Evolutionary conservation across 345 rosid species (phyloP).

Genomic region (Trapa bicornis): DNA sequence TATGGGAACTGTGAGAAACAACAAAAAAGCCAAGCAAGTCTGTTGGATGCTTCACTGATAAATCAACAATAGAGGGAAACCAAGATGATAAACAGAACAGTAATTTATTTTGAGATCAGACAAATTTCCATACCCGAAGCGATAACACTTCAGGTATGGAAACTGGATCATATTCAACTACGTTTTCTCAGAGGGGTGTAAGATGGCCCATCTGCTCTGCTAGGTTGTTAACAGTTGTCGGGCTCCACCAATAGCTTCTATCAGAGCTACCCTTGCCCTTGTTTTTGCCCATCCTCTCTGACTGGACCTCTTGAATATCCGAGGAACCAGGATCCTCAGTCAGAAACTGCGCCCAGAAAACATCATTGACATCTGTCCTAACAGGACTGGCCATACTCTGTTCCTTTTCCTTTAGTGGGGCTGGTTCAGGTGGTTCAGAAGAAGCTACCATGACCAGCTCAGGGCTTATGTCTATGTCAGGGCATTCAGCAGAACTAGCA

Average conservation of each 20-base stretch:
- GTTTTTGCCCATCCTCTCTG: conserved; percentile 52
- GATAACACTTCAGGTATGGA: not conserved
- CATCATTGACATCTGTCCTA: conserved; percentile 66
- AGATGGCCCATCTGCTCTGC: conserved; percentile 82
- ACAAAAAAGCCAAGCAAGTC: not conserved
- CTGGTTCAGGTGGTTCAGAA: conserved; percentile 23
- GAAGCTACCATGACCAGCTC: conserved; percentile 1
- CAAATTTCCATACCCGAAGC: not conserved
- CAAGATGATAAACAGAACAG: not conserved
- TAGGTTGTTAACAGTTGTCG: conserved; percentile 52
- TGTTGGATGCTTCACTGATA: not conserved
- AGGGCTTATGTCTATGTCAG: conserved; percentile 16
- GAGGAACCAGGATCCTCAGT: conserved; percentile 90
- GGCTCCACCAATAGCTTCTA: conserved; percentile 58
- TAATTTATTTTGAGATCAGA: not conserved
- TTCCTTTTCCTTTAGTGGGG: conserved; percentile 17
- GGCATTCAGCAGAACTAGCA: conserved; percentile 60
- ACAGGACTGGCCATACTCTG: conserved; percentile 25
- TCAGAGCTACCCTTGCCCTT: conserved; percentile 37
- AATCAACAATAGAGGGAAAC: not conserved
- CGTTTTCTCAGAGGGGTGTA: conserved; percentile 58
- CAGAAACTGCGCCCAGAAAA: conserved; percentile 92
- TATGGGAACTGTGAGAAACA: not conserved
- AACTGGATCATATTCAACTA: conserved; percentile 13
- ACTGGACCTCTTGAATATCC: conserved; percentile 59